Evolutionary conservation across 2,329 filamentous ascomycete genomes (phyloP).

Genomic region (Clonostachys sp.): DNA sequence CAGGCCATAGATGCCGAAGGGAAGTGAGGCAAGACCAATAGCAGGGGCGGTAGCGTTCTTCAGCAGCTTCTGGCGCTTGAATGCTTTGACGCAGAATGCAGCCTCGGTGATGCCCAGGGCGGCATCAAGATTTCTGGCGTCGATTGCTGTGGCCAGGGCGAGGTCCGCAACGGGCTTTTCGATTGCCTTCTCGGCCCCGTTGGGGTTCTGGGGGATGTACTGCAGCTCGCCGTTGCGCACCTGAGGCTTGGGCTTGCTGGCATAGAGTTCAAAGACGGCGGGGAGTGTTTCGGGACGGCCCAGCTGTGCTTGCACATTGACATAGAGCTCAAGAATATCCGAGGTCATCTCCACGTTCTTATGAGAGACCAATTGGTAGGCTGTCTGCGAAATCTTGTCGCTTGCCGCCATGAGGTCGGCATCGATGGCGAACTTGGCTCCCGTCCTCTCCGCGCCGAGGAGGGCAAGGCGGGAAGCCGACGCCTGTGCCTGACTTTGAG

Average conservation of each 20-base stretch:
- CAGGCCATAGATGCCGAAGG: conserved; percentile 64
- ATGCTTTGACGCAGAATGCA: conserved; percentile 64
- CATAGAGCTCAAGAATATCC: conserved; percentile 67
- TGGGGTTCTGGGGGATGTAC: conserved; percentile 62
- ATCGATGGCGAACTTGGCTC: conserved; percentile 20
- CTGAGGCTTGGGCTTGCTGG: conserved; percentile 71
- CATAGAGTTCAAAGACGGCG: conserved; percentile 75
- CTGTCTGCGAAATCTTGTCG: conserved; percentile 50
- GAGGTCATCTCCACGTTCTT: conserved; percentile 78
- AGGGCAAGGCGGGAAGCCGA: conserved; percentile 52
- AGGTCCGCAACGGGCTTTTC: conserved; percentile 63
- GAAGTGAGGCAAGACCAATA: conserved; percentile 52
- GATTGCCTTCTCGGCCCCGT: conserved; percentile 66
- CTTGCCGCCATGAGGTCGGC: conserved; percentile 35
- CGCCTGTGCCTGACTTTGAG: conserved; percentile 31
- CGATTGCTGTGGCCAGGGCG: conserved; percentile 77
- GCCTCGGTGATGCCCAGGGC: conserved; percentile 72
- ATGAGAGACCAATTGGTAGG: conserved; percentile 68
- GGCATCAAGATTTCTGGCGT: conserved; percentile 70
- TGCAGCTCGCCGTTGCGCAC: conserved; percentile 54
- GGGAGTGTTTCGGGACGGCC: conserved; percentile 73
- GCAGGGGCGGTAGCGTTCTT: conserved; percentile 58
- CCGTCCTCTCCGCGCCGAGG: conserved; percentile 27
- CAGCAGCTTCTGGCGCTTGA: conserved; percentile 62
- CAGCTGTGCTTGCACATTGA: conserved; percentile 70